phyloP scores from a whole-genome alignment of 495 filamentous ascomycete genomes.

The Penicillium odoratum region DNA sequence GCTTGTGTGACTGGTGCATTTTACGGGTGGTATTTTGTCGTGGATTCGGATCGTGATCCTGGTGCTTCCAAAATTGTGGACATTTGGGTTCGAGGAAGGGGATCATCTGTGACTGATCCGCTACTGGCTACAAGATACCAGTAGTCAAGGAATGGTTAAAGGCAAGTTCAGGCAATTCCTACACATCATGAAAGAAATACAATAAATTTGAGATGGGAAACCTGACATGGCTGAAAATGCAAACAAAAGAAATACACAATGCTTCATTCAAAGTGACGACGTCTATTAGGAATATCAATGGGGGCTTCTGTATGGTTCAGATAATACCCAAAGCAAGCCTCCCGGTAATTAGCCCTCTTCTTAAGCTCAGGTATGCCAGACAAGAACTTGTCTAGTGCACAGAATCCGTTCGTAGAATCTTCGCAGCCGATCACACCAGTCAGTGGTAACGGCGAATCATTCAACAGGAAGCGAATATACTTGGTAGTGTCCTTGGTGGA shows the following conservation, averaged over 20 bases:
- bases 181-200: background rate
- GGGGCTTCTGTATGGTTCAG: background rate
- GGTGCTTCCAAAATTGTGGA: conserved; percentile 62
- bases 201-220: background rate
- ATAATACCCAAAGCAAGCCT: conserved; percentile 31
- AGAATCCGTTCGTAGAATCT: conserved; percentile 31
- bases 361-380: conserved; percentile 18
- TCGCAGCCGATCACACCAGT: conserved; percentile 26
- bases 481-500: conserved; percentile 18
- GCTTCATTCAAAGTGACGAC: background rate
- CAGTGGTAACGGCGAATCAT: conserved; percentile 29
- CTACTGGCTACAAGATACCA: conserved; percentile 5
- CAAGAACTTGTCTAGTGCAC: conserved; percentile 25
- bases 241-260: background rate
- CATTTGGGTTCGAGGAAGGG: conserved; percentile 58
- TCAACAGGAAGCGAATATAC: conserved; percentile 34
- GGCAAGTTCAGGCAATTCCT: background rate
- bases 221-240: background rate
- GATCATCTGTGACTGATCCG: conserved; percentile 21
- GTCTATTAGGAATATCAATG: background rate
- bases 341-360: conserved; percentile 29
- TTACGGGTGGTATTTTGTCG: conserved; percentile 73
- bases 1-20: conserved; percentile 75
- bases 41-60: conserved; percentile 60
- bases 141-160: background rate